Conservation (phyloP, 805 yeast genomes). For the Yarrowia sp. region DNA sequence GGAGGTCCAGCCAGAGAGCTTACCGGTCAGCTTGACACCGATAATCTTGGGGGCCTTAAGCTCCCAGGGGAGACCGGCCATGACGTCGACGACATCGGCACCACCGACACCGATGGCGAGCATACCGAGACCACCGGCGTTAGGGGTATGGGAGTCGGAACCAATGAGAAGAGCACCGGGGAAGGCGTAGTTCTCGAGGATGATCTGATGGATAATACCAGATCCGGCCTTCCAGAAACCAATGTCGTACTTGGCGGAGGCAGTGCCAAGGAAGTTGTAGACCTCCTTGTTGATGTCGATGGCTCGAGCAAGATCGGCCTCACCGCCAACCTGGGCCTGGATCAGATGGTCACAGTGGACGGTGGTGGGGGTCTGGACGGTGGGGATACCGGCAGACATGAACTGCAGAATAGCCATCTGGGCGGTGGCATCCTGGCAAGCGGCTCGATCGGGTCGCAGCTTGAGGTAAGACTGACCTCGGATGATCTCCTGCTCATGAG, state of each 20-base stretch:
- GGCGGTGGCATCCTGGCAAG: conserved; percentile 98
- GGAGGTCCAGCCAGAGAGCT: conserved; percentile 91
- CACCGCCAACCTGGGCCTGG: conserved; percentile 92
- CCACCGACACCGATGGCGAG: conserved; percentile 99
- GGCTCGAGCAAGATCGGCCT: conserved; percentile 78
- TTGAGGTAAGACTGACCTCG: conserved; percentile 91
- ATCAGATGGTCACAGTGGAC: conserved; percentile 98
- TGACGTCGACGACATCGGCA: conserved; percentile 97
- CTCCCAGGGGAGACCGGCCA: conserved; percentile 95
- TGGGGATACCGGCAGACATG: conserved; percentile 90
- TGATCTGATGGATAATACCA: conserved; percentile 96
- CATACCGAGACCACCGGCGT: conserved; percentile 98
- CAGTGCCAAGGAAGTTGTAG: conserved; percentile 81
- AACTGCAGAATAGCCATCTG: conserved; percentile 97
- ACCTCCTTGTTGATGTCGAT: conserved; percentile 90
- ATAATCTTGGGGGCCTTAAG: conserved; percentile 93
- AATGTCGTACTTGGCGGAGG: conserved; percentile 92
- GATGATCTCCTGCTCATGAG: conserved; percentile 76
- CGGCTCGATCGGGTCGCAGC: conserved; percentile 95
- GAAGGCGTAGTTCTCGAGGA: conserved; percentile 92
- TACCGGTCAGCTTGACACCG: conserved; percentile 93
- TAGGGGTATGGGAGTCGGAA: conserved; percentile 97
- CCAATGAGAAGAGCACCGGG: conserved; percentile 97
- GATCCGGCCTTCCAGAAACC: conserved; percentile 99
- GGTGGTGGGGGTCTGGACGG: conserved; percentile 91